Percentiles rank a stretch among this genome's conserved stretches.
phyloP scores from a whole-genome alignment of 139 green algal genomes.

The Eudorina sp. region DNA sequence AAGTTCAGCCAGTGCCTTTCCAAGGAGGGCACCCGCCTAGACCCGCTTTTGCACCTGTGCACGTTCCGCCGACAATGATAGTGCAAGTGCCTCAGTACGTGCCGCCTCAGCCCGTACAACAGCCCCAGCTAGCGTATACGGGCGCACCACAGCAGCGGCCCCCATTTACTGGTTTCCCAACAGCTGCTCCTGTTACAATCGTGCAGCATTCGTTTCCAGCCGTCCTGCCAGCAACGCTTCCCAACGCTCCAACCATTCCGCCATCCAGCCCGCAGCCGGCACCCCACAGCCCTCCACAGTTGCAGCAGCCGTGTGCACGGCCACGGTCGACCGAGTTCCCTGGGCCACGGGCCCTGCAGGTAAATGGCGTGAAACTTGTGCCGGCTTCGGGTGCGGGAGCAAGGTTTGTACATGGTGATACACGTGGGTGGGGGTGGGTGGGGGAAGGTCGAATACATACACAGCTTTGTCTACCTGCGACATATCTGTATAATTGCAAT shows the following conservation, averaged over 20 bases:
- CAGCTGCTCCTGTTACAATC: too few species aligned
- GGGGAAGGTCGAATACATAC: too few species aligned
- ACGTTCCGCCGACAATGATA: not conserved
- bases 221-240: too few species aligned
- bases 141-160: conserved; percentile 4
- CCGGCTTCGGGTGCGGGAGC: too few species aligned
- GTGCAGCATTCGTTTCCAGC: not conserved
- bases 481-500: too few species aligned
- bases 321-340: conserved; percentile 35
- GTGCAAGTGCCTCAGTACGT: not conserved
- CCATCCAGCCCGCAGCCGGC: conserved; percentile 16
- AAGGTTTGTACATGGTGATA: too few species aligned
- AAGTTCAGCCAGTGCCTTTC: not conserved
- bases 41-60: not conserved
- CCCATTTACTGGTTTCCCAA: not conserved
- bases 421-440: too few species aligned
- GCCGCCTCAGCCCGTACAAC: not conserved
- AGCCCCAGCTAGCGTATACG: not conserved
- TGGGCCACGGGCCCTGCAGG: conserved; percentile 19
- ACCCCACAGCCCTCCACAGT: conserved; percentile 4
- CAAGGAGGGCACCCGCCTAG: not conserved
- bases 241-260: too few species aligned
- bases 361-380: conserved; percentile 22
- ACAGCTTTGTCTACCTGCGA: too few species aligned
- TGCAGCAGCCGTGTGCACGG: not conserved